Evolutionary conservation across 257 asterid genomes (phyloP), one percentile per base, ranked within the genome.

Genomic region (Przewalskia tangutica): DNA sequence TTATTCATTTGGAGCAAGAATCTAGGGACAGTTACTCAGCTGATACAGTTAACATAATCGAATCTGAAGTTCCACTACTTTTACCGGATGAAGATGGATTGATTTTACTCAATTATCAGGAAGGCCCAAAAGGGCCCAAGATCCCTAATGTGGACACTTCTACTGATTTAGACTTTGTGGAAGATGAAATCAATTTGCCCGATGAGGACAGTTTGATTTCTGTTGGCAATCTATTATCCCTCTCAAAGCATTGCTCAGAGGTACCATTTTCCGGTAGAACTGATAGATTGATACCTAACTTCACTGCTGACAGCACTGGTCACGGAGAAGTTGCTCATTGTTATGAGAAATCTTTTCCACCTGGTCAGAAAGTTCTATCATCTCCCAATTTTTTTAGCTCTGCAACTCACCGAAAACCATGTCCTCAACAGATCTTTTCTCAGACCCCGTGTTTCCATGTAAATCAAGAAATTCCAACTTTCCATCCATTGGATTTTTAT

Each of bases 1-100:
- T 81, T 51, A 51, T 90, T 81, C 90, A 82, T 77, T 79, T 73
- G 81, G 92, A 89, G 83, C 84, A 76, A 81, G 85, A 80, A 64
- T 23, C 82, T 84, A 81, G 36, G 48, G 78, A 58, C 27, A 13
- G 23, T 75, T 48, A 23, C 38, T 51, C 73, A 44, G 46, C 77
- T 42, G 44, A 42, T 54, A 60, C 53, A 27, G 58, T 20, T 20
- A 10, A 60, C 46, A 18, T 10, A 20, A 66, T n/a, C 6, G 77
- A 63, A 53, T 62, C 77, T 59, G 83, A 80, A 60, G 56, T 80
- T 48, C 75, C 54, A 27, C 14, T 46, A 8, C 59, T 5, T 80
- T 7, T 80, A 16, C 83, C 63, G 56, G 77, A 80, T 46, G 83
- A 80, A 66, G 83, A 80, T 36, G 73, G 36, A 38, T 62, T 80